Conservation (phyloP, 2,329 filamentous ascomycete species). For the Claviceps sp. region DNA sequence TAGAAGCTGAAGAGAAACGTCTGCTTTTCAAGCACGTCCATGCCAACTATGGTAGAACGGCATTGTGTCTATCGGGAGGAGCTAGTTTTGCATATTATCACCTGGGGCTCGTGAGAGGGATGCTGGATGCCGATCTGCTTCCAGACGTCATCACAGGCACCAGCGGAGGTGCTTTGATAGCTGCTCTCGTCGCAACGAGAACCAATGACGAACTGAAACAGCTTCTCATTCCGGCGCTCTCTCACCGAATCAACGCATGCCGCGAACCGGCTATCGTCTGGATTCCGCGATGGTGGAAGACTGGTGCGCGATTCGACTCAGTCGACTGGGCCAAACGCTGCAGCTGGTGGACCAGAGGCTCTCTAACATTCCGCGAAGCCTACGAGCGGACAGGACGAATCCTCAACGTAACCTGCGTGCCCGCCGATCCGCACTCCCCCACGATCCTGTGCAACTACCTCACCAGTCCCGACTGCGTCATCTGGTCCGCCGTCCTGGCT, state of each 20-base stretch:
- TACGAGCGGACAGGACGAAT: conserved; percentile 90
- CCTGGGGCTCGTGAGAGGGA: conserved; percentile 79
- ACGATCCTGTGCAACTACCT: conserved; percentile 91
- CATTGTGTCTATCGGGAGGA: conserved; percentile 83
- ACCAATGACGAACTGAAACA: conserved; percentile 84
- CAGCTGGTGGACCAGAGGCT: conserved; percentile 83
- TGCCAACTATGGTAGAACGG: conserved; percentile 84
- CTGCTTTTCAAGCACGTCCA: conserved; percentile 75
- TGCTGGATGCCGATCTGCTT: conserved; percentile 72
- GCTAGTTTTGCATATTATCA: conserved; percentile 96
- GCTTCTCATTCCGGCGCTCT: conserved; percentile 76
- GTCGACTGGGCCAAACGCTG: conserved; percentile 78
- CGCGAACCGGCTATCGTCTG: conserved; percentile 64
- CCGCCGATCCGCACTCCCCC: conserved; percentile 84
- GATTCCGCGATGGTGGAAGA: conserved; percentile 77
- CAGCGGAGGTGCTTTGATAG: conserved; percentile 83
- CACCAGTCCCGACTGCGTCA: conserved; percentile 90
- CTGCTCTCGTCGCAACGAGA: conserved; percentile 72
- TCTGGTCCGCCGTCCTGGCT: conserved; percentile 92
- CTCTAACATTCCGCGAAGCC: conserved; percentile 87
- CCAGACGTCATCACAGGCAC: conserved; percentile 95
- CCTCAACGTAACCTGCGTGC: conserved; percentile 90
- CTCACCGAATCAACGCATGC: conserved; percentile 72
- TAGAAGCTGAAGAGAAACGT: conserved; percentile 62
- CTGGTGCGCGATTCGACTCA: conserved; percentile 86